phyloP scores from a whole-genome alignment of 257 asterid genomes.

The Ligustrum vulgare region DNA sequence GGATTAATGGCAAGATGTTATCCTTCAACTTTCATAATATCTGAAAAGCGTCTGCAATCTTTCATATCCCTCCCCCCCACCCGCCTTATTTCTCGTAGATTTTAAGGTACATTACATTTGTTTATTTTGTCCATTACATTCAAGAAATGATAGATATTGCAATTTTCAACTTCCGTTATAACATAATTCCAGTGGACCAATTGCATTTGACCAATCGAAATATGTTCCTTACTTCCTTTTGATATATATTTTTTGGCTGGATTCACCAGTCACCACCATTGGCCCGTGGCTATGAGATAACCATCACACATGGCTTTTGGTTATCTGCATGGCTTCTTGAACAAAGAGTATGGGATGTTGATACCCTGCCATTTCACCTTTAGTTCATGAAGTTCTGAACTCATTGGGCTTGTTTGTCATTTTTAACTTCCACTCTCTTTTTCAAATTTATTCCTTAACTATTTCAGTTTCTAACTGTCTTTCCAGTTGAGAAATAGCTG shows the following conservation, averaged over 20 bases:
- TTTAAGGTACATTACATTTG: not conserved
- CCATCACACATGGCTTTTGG: not conserved
- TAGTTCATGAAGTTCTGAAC: constrained; percentile 15
- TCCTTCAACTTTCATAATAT: no score
- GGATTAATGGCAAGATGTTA: no score
- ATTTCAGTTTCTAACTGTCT: constrained; percentile 3
- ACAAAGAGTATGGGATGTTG: not conserved
- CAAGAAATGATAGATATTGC: not conserved
- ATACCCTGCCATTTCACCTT: not conserved
- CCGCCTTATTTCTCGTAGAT: not conserved
- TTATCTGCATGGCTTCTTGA: not conserved
- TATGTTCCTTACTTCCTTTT: not conserved
- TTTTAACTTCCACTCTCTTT: constrained; percentile 4
- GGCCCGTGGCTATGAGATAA: constrained; percentile 6
- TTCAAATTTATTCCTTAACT: constrained; percentile 8
- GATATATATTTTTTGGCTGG: not conserved
- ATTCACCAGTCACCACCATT: not conserved
- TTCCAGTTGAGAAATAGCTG: constrained; percentile 6
- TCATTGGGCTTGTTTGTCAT: not conserved
- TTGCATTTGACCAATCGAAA: not conserved
- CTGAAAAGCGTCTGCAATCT: no score
- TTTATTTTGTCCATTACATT: not conserved
- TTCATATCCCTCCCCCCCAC: no score
- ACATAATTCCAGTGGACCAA: not conserved
- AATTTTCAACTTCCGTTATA: not conserved